A percentile compares a stretch with the other conserved stretches of the same genome.
phyloP scores from a whole-genome alignment of 177 flowering plant genomes.

The Vitis hybrid region DNA sequence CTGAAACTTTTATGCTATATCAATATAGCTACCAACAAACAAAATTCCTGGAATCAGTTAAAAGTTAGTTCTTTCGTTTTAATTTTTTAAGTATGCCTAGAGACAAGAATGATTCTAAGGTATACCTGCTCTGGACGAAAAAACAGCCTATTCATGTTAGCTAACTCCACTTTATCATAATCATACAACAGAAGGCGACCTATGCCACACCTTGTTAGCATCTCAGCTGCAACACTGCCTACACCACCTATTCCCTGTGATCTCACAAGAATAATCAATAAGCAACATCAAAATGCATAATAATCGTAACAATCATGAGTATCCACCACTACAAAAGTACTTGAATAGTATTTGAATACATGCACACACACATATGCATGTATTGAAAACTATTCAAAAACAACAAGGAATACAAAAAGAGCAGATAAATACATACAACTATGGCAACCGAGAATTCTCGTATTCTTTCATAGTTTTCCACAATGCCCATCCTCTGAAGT shows the following conservation, averaged over 20 bases:
- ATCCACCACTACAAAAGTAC: too few relatives aligned
- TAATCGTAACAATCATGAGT: background rate
- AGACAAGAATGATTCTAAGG: background rate
- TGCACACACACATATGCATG: background rate
- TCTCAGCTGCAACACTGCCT: conserved; percentile 99
- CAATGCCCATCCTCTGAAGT: conserved; percentile 97
- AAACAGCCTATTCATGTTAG: conserved; percentile 98
- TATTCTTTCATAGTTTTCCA: conserved; percentile 85
- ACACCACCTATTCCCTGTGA: conserved; percentile 97
- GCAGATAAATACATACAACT: conserved; percentile 68
- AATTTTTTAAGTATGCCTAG: background rate
- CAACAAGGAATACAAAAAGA: conserved; percentile 2
- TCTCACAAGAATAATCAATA: background rate
- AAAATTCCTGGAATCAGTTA: background rate
- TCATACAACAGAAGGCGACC: conserved; percentile 97
- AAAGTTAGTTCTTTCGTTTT: background rate
- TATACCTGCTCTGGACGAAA: conserved; percentile 98
- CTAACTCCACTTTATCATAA: conserved; percentile 98
- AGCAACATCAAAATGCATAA: background rate
- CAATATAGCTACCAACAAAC: background rate
- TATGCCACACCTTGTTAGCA: conserved; percentile 98
- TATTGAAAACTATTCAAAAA: background rate
- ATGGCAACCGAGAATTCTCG: conserved; percentile 94
- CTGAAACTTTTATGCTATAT: background rate
- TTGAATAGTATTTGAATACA: background rate